A percentile compares a stretch with the other conserved stretches of the same genome.
These are phyloP conservation scores for Eucalyptus erythrocorys DNA, from an alignment of 345 rosid genomes.

Conservation along the genomic window DNA sequence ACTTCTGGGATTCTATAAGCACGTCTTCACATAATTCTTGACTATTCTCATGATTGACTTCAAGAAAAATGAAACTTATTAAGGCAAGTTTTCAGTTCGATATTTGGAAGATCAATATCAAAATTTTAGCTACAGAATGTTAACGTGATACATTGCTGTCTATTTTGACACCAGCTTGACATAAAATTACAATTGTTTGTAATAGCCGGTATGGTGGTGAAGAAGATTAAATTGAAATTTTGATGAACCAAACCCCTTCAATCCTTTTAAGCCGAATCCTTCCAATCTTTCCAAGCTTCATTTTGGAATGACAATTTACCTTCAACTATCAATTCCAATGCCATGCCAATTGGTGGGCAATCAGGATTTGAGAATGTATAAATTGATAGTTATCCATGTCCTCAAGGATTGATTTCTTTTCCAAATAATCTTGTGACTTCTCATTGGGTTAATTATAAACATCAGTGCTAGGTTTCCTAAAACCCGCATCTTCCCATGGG, in stretches of 20 bases:
- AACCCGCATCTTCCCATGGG: background rate
- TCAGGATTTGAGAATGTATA: background rate
- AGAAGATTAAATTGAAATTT: background rate
- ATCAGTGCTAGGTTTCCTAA: background rate
- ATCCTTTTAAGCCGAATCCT: background rate
- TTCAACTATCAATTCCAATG: background rate
- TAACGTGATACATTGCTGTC: background rate
- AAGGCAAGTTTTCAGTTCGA: background rate
- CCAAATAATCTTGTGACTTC: background rate
- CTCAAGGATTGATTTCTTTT: background rate
- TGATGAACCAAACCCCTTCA: background rate
- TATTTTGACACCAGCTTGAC: background rate
- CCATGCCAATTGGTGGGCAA: background rate
- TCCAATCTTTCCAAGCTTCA: background rate
- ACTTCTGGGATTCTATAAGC: background rate
- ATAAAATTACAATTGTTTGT: background rate
- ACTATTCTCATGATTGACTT: background rate
- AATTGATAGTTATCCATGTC: background rate
- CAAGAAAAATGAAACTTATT: background rate
- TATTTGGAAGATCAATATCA: background rate
- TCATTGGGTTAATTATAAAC: background rate
- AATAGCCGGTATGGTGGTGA: background rate
- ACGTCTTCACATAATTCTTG: background rate
- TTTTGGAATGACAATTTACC: background rate
- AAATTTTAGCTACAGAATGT: background rate